Evolutionary conservation across 768 basidiomycete species (phyloP).

Genomic region (Coprinopsis marcescibilis): DNA sequence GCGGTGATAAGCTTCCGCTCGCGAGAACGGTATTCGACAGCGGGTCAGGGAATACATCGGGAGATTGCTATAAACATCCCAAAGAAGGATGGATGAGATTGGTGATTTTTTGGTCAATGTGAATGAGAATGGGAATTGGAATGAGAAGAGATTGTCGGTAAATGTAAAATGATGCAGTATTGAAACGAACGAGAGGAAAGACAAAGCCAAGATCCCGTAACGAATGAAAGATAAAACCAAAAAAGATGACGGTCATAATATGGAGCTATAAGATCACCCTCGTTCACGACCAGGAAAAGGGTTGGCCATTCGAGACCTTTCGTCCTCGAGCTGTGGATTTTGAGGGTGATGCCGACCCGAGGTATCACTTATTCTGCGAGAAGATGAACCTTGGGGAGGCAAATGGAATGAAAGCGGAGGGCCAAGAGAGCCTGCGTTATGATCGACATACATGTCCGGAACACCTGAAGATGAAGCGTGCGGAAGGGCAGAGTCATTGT

Average conservation of each 20-base stretch:
- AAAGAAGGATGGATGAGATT: neutral
- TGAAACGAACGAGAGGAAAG: too few species aligned
- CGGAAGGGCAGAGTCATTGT: conserved; percentile 6
- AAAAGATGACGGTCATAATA: neutral
- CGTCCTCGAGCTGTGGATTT: neutral
- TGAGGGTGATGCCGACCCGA: neutral
- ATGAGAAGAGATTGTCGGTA: neutral
- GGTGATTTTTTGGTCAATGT: neutral
- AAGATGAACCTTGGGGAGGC: conserved; percentile 18
- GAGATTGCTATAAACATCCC: neutral
- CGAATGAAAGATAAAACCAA: neutral
- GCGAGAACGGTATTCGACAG: neutral
- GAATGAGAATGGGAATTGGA: neutral
- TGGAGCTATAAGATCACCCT: neutral
- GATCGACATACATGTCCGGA: conserved; percentile 21
- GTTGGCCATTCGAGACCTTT: neutral
- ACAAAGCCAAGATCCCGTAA: too few species aligned
- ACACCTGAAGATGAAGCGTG: conserved; percentile 3
- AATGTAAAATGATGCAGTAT: too few species aligned
- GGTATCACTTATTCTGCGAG: conserved; percentile 31
- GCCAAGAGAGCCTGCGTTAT: conserved; percentile 10
- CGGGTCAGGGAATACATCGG: conserved; percentile 5
- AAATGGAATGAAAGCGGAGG: conserved; percentile 27
- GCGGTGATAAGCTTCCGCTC: conserved; percentile 4
- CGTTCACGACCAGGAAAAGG: neutral